Base-by-base conservation (phyloP, 495 filamentous ascomycete species). In the Durotheca rogersii region DNA sequence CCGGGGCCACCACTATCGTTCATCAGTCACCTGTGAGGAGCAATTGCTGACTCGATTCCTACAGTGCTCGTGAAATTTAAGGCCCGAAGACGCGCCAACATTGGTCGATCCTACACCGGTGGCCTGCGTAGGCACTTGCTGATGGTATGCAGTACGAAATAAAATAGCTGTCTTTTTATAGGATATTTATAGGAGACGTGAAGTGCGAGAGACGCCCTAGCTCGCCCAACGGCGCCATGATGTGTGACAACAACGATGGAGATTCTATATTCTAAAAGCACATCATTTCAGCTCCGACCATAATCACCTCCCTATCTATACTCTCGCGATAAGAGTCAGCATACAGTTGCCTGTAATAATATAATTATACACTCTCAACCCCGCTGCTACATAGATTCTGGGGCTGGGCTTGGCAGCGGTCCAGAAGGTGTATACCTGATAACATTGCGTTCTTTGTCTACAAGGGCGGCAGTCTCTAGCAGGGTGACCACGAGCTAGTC, bases 31-130 rank as follows among this genome's bases (percentile, higher is more conserved):
- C n/a, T n/a, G n/a, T n/a, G n/a, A n/a, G 21, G 15, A 2, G 11
- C 2, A 25, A 21, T 10, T 25, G 12, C 54, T 58, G 18, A 52
- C 25, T 14, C 15, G 6, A 14, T 16, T 29, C 7, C 10, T 14
- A 12, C 33, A 58, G 55, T 59, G 50, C n/a, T 59, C 45, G 17
- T 59, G 56, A 50, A 2, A 5, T 10, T 37, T 59, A 12, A 42
- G 5, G 34, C 23, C 42, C 4, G 45, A 53, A 6, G 46, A 9
- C 33, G 33, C 6, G 1, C 49, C 56, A 2, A 27, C 49, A 6
- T 18, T 53, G 20, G n/a, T 59, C 37, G 18, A 50, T 14, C 56
- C 49, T 7, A 42, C 39, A 1, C 5, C 46, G 6, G 21, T 41
- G 2, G 38, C 19, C 2, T 53, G 34, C 10, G 7, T 40, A 15